These are phyloP conservation scores for Mimosa pudica DNA, from an alignment of 306 rosid species.

Conservation along the genomic window DNA sequence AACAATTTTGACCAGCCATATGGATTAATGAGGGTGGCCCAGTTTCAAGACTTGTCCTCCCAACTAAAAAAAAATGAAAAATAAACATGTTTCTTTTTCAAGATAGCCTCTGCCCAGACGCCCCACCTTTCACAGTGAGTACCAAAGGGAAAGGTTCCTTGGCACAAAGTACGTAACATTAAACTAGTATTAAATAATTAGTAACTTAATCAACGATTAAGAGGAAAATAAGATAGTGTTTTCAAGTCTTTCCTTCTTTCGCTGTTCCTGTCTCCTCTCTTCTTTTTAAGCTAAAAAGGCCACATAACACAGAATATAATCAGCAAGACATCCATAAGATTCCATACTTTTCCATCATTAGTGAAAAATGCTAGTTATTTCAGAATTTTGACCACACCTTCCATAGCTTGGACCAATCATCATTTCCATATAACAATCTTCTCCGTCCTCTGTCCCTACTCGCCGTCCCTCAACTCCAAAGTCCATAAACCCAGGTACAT, in stretches of 20 bases:
- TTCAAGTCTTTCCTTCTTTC: constrained; percentile 27
- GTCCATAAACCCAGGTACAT: background rate
- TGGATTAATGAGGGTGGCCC: background rate
- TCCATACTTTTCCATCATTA: background rate
- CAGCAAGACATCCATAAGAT: constrained; percentile 17
- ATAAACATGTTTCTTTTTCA: background rate
- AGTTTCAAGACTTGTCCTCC: background rate
- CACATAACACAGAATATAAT: background rate
- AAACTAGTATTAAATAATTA: background rate
- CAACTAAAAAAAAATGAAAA: background rate
- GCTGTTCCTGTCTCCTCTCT: constrained; percentile 35
- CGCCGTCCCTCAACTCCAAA: background rate
- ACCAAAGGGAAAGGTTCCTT: background rate
- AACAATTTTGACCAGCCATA: constrained; percentile 40
- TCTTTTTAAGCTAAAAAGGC: constrained; percentile 25
- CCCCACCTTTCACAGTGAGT: background rate
- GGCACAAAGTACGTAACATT: constrained; percentile 10
- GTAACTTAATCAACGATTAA: background rate
- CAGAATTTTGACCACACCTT: background rate
- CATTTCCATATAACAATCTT: constrained; percentile 5
- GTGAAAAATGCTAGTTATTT: constrained; percentile 35
- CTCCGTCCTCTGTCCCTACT: constrained; percentile 38
- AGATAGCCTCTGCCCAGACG: background rate
- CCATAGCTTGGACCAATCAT: background rate
- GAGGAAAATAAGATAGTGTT: background rate